Evolutionary conservation across 345 rosid genomes (phyloP).

Genomic region (Eucalyptus sp.): DNA sequence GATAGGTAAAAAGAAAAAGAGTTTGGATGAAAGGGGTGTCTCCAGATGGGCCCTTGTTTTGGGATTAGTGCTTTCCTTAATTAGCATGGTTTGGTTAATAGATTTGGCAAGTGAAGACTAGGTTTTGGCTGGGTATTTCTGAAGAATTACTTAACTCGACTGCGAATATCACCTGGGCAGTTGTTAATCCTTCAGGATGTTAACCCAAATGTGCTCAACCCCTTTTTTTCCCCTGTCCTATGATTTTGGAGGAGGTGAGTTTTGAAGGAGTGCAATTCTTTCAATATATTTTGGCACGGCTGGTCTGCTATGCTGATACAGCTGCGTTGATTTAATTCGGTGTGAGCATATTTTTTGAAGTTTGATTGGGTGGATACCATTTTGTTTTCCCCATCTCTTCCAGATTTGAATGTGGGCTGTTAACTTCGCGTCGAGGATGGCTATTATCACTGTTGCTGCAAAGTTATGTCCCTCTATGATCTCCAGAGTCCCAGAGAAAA

Average conservation of each 20-base stretch:
- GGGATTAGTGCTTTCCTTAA: accelerated
- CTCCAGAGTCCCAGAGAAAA: background rate
- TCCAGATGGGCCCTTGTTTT: background rate
- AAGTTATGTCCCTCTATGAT: constrained; percentile 1
- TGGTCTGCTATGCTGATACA: background rate
- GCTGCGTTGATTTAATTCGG: background rate
- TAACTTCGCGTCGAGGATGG: background rate
- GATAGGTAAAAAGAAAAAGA: background rate
- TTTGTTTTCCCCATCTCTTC: background rate
- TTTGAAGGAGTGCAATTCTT: background rate
- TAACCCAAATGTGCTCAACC: background rate
- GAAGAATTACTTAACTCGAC: background rate
- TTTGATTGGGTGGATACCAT: background rate
- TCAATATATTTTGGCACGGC: background rate
- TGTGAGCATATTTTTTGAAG: background rate
- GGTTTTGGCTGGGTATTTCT: background rate
- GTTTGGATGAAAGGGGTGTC: background rate
- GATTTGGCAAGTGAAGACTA: background rate
- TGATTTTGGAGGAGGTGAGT: background rate
- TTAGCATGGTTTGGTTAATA: background rate
- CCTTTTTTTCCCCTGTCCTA: background rate
- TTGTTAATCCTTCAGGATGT: background rate
- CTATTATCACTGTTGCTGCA: constrained; percentile 8
- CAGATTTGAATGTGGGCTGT: background rate
- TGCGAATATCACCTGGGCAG: accelerated